These are phyloP conservation scores for Colletotrichum musae DNA, from an alignment of 2,329 filamentous ascomycete genomes.

Conservation along the genomic window DNA sequence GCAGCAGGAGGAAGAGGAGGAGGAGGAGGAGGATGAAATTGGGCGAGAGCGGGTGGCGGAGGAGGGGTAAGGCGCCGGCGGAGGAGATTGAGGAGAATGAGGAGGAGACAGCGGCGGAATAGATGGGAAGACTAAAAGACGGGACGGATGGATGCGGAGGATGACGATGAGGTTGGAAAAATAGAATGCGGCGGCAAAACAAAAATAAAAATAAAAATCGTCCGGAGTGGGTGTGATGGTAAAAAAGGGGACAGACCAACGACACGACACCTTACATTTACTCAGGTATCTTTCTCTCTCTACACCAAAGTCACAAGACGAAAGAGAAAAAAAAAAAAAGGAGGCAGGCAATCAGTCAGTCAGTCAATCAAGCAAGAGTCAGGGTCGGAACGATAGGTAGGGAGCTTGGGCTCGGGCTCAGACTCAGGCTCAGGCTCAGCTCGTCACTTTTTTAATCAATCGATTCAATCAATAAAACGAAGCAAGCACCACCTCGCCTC, in stretches of 20 bases:
- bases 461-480: conserved; percentile 33
- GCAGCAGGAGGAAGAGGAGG: too few relatives aligned
- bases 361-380: neutral
- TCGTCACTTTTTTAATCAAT: conserved; percentile 12
- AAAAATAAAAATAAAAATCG: neutral
- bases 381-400: neutral
- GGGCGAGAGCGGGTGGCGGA: too few relatives aligned
- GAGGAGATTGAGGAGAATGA: neutral
- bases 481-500: conserved; percentile 21
- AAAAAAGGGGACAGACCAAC: conserved; percentile 13
- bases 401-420: neutral
- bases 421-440: neutral
- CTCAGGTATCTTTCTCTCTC: too few relatives aligned
- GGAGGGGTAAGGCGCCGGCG: neutral
- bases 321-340: neutral
- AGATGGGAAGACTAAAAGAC: neutral
- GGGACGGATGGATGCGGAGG: neutral
- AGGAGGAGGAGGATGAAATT: too few relatives aligned
- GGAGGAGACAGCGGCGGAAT: neutral
- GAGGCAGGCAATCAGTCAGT: neutral
- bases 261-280: too few relatives aligned
- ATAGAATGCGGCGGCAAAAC: conserved; percentile 2
- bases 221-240: conserved; percentile 19
- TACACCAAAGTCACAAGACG: too few relatives aligned
- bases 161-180: conserved; percentile 6